phyloP scores from a whole-genome alignment of 177 flowering plant genomes.

The Tripterygium wilfordii region DNA sequence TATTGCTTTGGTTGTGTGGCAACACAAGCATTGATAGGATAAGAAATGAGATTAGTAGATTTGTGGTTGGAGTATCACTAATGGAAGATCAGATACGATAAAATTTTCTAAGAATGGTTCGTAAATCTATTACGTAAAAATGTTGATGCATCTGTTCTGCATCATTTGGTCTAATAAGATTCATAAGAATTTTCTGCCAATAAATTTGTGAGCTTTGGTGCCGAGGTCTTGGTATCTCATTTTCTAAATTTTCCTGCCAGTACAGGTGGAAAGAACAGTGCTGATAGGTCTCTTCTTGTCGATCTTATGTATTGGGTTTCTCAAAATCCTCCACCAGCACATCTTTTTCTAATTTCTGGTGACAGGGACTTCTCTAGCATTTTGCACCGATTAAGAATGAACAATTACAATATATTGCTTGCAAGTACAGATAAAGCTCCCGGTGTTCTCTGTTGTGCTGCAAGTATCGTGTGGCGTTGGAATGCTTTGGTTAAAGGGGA shows the following conservation, averaged over 20 bases:
- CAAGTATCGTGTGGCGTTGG: slow-evolving; percentile 95
- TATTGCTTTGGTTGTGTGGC: too few species aligned
- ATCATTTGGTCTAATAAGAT: too few species aligned
- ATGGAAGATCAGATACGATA: too few species aligned
- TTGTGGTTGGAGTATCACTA: too few species aligned
- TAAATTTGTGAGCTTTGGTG: background rate
- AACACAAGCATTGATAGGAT: too few species aligned
- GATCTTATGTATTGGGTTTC: slow-evolving; percentile 83
- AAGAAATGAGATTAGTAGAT: too few species aligned
- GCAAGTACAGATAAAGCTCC: slow-evolving; percentile 54
- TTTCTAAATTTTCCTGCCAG: background rate
- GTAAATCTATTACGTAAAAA: too few species aligned
- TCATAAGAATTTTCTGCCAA: background rate
- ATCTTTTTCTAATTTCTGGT: slow-evolving; percentile 83
- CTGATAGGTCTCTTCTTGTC: slow-evolving; percentile 68
- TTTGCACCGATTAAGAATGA: slow-evolving; percentile 76
- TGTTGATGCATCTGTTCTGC: too few species aligned
- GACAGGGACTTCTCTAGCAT: slow-evolving; percentile 68
- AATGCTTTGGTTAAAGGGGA: slow-evolving; percentile 59
- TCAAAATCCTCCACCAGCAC: slow-evolving; percentile 97
- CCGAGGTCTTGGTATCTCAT: background rate
- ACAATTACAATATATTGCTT: slow-evolving; percentile 81
- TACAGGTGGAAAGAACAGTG: slow-evolving; percentile 90
- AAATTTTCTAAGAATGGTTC: too few species aligned
- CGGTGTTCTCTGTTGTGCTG: slow-evolving; percentile 76